Evolutionary conservation across 2,329 filamentous ascomycete species (phyloP).

Genomic region (Xylogone sp.): DNA sequence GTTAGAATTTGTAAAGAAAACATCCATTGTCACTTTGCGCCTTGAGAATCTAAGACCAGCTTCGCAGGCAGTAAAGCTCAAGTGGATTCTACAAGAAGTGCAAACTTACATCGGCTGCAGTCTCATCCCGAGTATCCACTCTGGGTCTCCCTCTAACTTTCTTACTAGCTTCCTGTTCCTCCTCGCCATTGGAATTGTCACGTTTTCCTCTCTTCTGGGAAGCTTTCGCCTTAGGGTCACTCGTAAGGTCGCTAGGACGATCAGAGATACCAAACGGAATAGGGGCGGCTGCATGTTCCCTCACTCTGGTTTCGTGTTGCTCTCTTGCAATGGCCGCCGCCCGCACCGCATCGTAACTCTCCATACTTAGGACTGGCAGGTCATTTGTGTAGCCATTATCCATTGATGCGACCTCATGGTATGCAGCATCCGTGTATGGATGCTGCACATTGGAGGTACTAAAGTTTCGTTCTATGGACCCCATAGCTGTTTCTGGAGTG

Average conservation of each 20-base stretch:
- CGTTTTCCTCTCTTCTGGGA: constrained; percentile 31
- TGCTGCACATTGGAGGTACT: neutral
- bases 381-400: constrained; percentile 7
- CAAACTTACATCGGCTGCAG: constrained; percentile 68
- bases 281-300: constrained; percentile 8
- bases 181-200: constrained; percentile 27
- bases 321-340: constrained; percentile 14
- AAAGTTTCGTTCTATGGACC: neutral
- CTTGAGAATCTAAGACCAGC: constrained; percentile 2
- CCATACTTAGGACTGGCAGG: constrained; percentile 41
- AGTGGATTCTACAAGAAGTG: constrained; percentile 1
- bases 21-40: neutral
- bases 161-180: constrained; percentile 47
- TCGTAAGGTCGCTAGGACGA: constrained; percentile 3
- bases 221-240: constrained; percentile 15
- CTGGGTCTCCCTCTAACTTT: constrained; percentile 70
- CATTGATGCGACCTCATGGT: constrained; percentile 9
- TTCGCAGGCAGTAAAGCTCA: constrained; percentile 1
- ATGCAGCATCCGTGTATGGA: neutral
- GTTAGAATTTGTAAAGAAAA: constrained; percentile 10
- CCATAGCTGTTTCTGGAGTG: neutral
- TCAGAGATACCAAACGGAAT: constrained; percentile 22
- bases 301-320: constrained; percentile 6
- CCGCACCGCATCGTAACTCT: constrained; percentile 39
- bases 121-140: constrained; percentile 73